Evolutionary conservation across 208 protist species (phyloP).

Genomic region (Tritrichomonas foetus): DNA sequence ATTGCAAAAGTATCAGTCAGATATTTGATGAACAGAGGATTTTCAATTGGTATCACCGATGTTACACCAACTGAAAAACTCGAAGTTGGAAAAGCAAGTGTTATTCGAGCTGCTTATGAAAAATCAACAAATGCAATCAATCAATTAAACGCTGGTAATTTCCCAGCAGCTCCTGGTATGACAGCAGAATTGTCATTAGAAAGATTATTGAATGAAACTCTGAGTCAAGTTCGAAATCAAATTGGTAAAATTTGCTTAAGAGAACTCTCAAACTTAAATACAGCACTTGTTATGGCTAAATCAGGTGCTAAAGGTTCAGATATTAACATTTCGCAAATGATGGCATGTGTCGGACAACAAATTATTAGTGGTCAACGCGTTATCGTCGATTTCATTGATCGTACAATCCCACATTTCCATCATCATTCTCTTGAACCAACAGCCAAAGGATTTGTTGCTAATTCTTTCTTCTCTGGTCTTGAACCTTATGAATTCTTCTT

Average conservation of each 20-base stretch:
- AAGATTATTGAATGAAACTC: conserved; percentile 78
- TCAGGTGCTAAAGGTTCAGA: conserved; percentile 88
- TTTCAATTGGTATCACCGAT: conserved; percentile 87
- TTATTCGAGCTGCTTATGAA: conserved; percentile 76
- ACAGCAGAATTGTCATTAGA: conserved; percentile 65
- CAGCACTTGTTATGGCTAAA: conserved; percentile 96
- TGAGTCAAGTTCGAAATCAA: conserved; percentile 91
- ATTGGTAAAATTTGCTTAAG: conserved; percentile 85
- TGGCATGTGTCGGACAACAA: conserved; percentile 91
- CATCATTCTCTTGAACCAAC: conserved; percentile 69
- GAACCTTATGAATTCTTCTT: conserved; percentile 98
- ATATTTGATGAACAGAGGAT: conserved; percentile 76
- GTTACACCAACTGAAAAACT: conserved; percentile 77
- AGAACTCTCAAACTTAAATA: conserved; percentile 84
- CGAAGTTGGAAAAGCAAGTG: conserved; percentile 71
- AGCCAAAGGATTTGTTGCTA: conserved; percentile 94
- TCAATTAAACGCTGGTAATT: conserved; percentile 74
- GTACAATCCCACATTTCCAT: conserved; percentile 95
- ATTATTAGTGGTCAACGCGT: conserved; percentile 91
- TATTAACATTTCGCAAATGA: conserved; percentile 99
- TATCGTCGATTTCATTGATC: conserved; percentile 87
- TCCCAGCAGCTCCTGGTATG: conserved; percentile 82
- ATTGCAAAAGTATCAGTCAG: conserved; percentile 55
- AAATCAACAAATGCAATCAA: conserved; percentile 78
- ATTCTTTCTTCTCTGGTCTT: conserved; percentile 95